Evolutionary conservation across 176 grass and related monocot species (phyloP), one percentile per base, ranked within the genome.

Genomic region (Themeda triandra): DNA sequence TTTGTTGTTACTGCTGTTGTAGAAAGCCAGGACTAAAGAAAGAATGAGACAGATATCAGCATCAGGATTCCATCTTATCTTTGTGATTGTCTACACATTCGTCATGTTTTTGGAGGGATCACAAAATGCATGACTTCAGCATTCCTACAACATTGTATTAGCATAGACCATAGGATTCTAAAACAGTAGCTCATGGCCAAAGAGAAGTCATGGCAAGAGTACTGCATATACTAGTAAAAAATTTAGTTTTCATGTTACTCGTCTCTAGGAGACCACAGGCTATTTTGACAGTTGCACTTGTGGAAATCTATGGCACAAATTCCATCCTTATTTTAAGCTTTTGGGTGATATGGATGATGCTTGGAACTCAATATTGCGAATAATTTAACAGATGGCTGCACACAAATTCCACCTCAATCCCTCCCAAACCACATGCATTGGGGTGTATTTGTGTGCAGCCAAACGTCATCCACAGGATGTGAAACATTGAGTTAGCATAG

Each of bases 401-500:
- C 32, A 33, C 4, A 33, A 33, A 33, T 33, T 33, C 32, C 32
- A 33, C 32, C 32, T 33, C 32, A 33, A 33, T 33, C 32, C 32
- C 32, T 33, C 32, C 32, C 32, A 33, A 33, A 33, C 32, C 32
- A 33, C 32, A 4, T 33, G 32, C 3, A 33, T 33, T 33, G 32
- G 32, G 32, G 32, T 33, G 32, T 32, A 58, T 39, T 35, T 28
- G 44, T 13, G 11, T 66, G 18, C 64, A 79, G 29, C 25, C 31
- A 59, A 46, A 75, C 30, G 70, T 70, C 4, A 12, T 56, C 75
- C 64, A 81, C 6, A 18, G 6, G 15, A 90, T 83, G 42, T 78
- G 21, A 83, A 73, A 73, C 18, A 86, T 73, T 77, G 83, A 67
- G 36, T 35, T 82, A 71, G 12, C 73, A 86, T 18, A 54, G 49